phyloP scores from a whole-genome alignment of 1,139 yeast species.

The Lodderomyces beijingensis region DNA sequence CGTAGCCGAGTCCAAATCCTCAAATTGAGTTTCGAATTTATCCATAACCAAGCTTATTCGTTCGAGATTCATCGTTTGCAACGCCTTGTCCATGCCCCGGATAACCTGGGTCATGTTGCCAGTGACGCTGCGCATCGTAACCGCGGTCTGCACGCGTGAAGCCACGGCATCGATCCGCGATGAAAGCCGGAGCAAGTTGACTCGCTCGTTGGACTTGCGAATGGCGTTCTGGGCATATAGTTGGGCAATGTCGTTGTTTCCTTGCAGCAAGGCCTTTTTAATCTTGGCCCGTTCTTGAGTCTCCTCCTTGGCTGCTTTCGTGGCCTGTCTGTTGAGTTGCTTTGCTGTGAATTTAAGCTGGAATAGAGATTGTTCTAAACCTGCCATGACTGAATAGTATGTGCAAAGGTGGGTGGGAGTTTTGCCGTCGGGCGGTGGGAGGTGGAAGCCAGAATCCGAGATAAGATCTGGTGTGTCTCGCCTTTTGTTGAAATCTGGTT shows the following conservation, averaged over 20 bases:
- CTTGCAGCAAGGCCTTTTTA: slow-evolving; percentile 82
- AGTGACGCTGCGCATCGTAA: slow-evolving; percentile 91
- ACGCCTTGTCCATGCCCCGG: slow-evolving; percentile 92
- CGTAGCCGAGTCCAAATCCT: slow-evolving; percentile 90
- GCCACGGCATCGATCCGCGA: slow-evolving; percentile 96
- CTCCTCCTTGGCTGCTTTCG: slow-evolving; percentile 88
- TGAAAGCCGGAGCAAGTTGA: slow-evolving; percentile 76
- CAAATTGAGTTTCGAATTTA: slow-evolving; percentile 92
- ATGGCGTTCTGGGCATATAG: slow-evolving; percentile 95
- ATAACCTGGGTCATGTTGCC: slow-evolving; percentile 93
- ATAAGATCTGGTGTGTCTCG: too few species aligned
- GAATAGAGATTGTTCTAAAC: slow-evolving; percentile 44
- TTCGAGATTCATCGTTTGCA: slow-evolving; percentile 94
- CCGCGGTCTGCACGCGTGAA: slow-evolving; percentile 93
- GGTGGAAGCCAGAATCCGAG: too few species aligned
- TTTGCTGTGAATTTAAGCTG: slow-evolving; percentile 82
- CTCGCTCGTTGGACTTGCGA: slow-evolving; percentile 81
- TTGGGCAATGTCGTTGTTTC: slow-evolving; percentile 89
- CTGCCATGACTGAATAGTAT: too few species aligned
- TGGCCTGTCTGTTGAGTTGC: slow-evolving; percentile 84
- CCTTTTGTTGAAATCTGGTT: too few species aligned
- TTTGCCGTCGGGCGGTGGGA: too few species aligned
- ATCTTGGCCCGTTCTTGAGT: slow-evolving; percentile 81
- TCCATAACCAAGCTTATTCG: slow-evolving; percentile 93
- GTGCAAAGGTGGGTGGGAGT: too few species aligned